Conservation (phyloP, 2,329 filamentous ascomycete species). For the Exophiala dermatitidis region DNA sequence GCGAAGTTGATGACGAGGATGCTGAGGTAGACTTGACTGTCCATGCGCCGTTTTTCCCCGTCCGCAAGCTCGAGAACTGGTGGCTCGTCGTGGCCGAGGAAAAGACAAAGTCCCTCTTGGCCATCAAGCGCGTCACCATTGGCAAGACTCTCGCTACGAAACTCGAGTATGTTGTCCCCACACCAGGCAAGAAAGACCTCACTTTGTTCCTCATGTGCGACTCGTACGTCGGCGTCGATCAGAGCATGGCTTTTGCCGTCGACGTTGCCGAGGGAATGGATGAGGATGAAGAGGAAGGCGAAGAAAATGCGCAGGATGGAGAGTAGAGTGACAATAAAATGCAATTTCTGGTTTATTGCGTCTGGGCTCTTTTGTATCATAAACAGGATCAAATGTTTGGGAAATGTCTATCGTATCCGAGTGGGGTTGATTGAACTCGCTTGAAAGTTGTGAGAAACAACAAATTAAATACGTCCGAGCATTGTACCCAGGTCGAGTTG, state of each 20-base stretch:
- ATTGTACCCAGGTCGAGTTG: too few species aligned
- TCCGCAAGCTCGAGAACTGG: constrained; percentile 93
- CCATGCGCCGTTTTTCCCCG: constrained; percentile 90
- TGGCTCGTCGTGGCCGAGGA: constrained; percentile 96
- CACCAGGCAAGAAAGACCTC: constrained; percentile 74
- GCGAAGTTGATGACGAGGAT: constrained; percentile 42
- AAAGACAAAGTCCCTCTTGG: constrained; percentile 75
- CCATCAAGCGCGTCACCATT: constrained; percentile 91
- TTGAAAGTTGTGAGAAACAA: too few species aligned
- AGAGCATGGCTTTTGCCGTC: constrained; percentile 83
- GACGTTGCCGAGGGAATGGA: constrained; percentile 89
- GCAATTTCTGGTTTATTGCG: too few species aligned
- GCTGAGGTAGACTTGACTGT: constrained; percentile 69
- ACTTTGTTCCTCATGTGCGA: constrained; percentile 96
- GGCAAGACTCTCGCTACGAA: constrained; percentile 64
- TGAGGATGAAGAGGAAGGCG: constrained; percentile 80
- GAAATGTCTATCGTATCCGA: too few species aligned
- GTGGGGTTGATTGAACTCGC: too few species aligned
- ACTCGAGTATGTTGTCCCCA: constrained; percentile 82
- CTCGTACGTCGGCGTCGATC: constrained; percentile 93
- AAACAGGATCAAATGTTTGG: too few species aligned
- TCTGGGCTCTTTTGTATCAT: too few species aligned
- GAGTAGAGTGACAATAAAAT: neutral
- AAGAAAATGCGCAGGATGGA: constrained; percentile 35
- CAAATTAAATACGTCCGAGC: too few species aligned